Conservation (phyloP, 352 stramenopile genomes). For the Paralagenidium karlingii region DNA sequence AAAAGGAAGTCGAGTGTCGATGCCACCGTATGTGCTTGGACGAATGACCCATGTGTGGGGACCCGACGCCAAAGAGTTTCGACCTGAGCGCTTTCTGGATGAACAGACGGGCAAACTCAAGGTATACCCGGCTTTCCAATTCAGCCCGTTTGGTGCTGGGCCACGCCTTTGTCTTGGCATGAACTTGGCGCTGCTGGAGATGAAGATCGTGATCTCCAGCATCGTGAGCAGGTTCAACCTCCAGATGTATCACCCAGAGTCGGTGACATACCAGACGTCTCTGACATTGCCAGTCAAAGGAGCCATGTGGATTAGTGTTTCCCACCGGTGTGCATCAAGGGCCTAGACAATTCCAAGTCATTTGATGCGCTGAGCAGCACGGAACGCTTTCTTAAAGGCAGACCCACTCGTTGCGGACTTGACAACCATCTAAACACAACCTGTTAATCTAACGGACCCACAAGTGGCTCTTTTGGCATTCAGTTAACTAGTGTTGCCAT, state of each 20-base stretch:
- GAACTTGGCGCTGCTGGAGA: conserved; percentile 59
- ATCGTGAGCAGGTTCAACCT: conserved; percentile 54
- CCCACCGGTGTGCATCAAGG: no score
- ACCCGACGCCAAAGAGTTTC: conserved; percentile 32
- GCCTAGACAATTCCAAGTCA: no score
- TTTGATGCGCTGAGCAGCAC: no score
- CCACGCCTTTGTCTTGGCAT: conserved; percentile 56
- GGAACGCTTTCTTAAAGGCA: no score
- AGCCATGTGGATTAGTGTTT: no score
- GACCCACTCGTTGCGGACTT: no score
- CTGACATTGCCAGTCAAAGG: conserved; percentile 34
- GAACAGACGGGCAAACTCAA: conserved; percentile 11
- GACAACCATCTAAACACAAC: no score
- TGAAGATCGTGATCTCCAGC: conserved; percentile 44
- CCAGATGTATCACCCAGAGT: conserved; percentile 12
- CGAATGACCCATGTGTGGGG: conserved; percentile 52
- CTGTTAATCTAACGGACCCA: no score
- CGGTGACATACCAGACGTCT: conserved; percentile 33
- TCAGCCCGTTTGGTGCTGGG: conserved; percentile 59
- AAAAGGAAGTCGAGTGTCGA: conserved; percentile 11
- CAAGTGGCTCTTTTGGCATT: no score
- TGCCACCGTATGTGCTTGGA: conserved; percentile 40
- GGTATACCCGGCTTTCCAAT: conserved; percentile 33
- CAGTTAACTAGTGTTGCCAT: no score
- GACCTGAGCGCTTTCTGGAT: conserved; percentile 53